Conservation (phyloP, 768 basidiomycete species). For the Mrakia gelida region DNA sequence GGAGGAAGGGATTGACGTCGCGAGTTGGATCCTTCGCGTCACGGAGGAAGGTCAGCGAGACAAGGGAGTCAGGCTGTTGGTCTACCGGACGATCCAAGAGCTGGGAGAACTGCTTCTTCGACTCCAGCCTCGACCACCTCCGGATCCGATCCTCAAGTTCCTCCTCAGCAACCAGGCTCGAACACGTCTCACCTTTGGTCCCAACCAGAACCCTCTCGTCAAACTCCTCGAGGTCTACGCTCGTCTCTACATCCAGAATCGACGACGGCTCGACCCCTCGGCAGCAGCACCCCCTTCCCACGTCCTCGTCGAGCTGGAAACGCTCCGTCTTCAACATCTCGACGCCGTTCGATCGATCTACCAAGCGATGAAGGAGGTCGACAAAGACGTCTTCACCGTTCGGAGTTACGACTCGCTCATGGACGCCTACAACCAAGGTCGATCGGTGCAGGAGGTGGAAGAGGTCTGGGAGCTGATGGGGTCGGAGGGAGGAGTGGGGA, state of each 20-base stretch:
- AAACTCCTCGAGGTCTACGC: background rate
- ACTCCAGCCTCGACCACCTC: background rate
- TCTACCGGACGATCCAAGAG: too few relatives aligned
- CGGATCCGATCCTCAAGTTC: background rate
- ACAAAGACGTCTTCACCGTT: too few relatives aligned
- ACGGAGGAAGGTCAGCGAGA: background rate
- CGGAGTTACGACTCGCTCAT: too few relatives aligned
- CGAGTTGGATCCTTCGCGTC: background rate
- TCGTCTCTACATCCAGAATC: background rate
- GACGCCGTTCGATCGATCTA: too few relatives aligned
- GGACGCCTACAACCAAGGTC: background rate
- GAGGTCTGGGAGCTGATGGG: too few relatives aligned
- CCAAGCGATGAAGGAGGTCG: too few relatives aligned
- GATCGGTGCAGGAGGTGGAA: too few relatives aligned
- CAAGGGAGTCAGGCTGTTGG: too few relatives aligned
- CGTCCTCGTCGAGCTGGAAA: background rate
- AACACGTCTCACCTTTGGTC: background rate
- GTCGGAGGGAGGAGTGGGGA: too few relatives aligned
- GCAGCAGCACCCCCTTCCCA: background rate
- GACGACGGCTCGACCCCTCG: background rate
- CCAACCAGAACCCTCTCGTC: background rate
- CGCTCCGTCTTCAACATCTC: background rate
- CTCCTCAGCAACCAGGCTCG: background rate
- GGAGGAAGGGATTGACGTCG: background rate
- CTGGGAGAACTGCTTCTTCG: too few relatives aligned